phyloP scores from a whole-genome alignment of 1,284 basidiomycete genomes.

The Puccinia novopanici region DNA sequence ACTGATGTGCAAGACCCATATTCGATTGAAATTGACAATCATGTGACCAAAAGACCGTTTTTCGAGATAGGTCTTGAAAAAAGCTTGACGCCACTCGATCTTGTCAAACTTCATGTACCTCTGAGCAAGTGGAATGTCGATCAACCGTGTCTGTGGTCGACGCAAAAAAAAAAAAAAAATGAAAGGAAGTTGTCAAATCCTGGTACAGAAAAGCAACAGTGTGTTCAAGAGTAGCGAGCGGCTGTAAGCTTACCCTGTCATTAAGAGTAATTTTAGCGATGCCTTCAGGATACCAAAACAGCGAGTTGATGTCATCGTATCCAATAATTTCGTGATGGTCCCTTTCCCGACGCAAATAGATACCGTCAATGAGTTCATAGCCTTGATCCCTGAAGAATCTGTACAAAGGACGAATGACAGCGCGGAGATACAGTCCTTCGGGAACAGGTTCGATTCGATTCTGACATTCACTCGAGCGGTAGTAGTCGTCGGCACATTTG shows the following conservation, averaged over 20 bases:
- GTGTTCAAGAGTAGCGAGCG: neutral
- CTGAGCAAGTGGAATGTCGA: conserved; percentile 82
- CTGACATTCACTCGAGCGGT: conserved; percentile 98
- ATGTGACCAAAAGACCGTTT: conserved; percentile 90
- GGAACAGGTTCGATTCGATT: conserved; percentile 88
- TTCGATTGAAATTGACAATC: conserved; percentile 94
- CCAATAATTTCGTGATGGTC: conserved; percentile 96
- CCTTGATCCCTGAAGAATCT: conserved; percentile 96
- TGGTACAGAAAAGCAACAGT: neutral
- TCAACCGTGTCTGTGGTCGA: conserved; percentile 74
- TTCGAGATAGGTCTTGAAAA: conserved; percentile 97
- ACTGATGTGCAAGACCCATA: conserved; percentile 91
- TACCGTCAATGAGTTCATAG: conserved; percentile 93
- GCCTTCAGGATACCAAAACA: conserved; percentile 99
- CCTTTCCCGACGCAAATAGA: conserved; percentile 81
- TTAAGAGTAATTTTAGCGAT: conserved; percentile 85
- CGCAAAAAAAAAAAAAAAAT: neutral
- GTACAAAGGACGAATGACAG: conserved; percentile 94
- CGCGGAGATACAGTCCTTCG: conserved; percentile 87
- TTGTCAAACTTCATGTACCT: conserved; percentile 93
- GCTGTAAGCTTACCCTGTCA: conserved; percentile 70
- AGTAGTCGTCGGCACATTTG: conserved; percentile 99
- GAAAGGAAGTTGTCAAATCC: neutral
- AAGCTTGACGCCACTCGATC: conserved; percentile 88
- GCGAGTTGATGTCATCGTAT: conserved; percentile 97